Conservation (phyloP, 208 protist genomes). For the Angomonas ambiguus region DNA sequence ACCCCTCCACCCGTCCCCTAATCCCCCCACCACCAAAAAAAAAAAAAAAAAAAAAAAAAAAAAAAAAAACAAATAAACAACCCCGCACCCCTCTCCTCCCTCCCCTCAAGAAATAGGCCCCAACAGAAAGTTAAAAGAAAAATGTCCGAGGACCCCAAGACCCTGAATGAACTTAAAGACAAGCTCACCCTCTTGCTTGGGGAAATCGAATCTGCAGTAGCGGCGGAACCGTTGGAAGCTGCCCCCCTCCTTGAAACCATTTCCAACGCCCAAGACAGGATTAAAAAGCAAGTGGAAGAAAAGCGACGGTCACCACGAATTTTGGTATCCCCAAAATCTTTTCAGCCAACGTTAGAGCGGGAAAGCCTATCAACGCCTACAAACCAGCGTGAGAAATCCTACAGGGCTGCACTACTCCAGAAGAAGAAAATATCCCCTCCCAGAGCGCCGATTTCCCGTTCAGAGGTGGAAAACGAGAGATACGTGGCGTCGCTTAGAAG, state of each 20-base stretch:
- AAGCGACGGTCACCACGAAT: neutral
- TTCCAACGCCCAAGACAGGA: neutral
- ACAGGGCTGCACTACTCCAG: constrained; percentile 11
- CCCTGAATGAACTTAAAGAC: neutral
- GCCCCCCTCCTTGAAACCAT: neutral
- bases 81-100: too few species aligned
- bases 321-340: neutral
- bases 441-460: constrained; percentile 17
- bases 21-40: neutral
- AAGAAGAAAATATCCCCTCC: neutral
- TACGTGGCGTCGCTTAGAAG: constrained; percentile 67
- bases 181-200: neutral
- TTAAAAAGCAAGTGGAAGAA: neutral
- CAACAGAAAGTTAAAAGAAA: too few species aligned
- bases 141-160: neutral
- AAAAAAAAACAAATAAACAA: neutral
- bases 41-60: neutral
- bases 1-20: neutral
- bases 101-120: too few species aligned
- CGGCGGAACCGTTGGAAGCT: neutral
- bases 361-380: constrained; percentile 9
- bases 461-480: constrained; percentile 61
- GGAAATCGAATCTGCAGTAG: neutral
- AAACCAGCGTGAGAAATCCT: neutral
- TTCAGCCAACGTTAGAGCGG: neutral